Percentiles rank a stretch among this genome's conserved stretches.
Evolutionary conservation across 192 early-diverging fungal species (phyloP).

Genomic region (Coemansia sp.): DNA sequence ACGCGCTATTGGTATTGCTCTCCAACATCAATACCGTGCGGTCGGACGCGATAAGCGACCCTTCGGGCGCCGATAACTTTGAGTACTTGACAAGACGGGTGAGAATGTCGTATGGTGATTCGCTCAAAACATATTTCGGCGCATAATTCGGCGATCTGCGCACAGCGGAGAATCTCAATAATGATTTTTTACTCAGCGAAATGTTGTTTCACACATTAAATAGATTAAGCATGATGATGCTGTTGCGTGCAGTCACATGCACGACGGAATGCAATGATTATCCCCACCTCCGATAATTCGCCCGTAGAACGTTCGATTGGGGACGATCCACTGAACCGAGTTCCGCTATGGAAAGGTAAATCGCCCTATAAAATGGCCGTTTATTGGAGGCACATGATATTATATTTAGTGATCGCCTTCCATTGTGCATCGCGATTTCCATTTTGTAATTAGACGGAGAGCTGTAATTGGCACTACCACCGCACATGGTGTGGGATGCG

Average conservation of each 20-base stretch:
- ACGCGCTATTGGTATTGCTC: constrained; percentile 32
- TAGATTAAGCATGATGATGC: neutral
- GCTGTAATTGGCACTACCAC: neutral
- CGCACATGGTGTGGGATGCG: neutral
- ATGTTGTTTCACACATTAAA: too few relatives aligned
- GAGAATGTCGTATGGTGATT: constrained; percentile 27
- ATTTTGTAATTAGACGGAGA: neutral
- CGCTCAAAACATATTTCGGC: constrained; percentile 23
- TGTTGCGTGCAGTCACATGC: neutral
- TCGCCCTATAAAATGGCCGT: constrained; percentile 4
- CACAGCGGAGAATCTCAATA: too few relatives aligned
- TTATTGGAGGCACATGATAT: neutral
- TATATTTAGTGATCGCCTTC: neutral
- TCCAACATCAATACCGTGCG: constrained; percentile 18
- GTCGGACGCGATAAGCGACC: constrained; percentile 29
- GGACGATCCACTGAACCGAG: neutral
- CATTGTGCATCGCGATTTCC: too few relatives aligned
- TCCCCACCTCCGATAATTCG: neutral
- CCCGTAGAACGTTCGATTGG: neutral
- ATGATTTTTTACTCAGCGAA: too few relatives aligned
- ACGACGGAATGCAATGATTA: neutral
- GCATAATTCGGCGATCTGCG: constrained; percentile 4
- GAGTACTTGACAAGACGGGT: constrained; percentile 37
- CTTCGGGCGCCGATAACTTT: constrained; percentile 25
- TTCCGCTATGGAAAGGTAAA: neutral